Evolutionary conservation across 352 stramenopile species (phyloP).

Genomic region (Phytophthora nicotianae): DNA sequence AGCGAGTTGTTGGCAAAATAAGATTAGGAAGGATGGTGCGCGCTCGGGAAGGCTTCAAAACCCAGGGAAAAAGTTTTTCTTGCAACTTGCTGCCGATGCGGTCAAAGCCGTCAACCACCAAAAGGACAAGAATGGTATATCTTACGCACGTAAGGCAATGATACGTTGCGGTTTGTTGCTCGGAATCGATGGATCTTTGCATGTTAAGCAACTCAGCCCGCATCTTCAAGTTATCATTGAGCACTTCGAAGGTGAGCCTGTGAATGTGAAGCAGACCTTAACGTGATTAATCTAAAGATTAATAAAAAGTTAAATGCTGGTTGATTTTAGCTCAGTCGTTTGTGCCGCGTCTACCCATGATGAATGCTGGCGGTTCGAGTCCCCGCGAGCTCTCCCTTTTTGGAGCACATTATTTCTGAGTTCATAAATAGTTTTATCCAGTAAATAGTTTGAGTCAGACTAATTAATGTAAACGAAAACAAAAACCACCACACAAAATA

Average conservation of each 20-base stretch:
- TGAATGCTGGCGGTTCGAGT: no score
- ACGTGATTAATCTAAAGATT: no score
- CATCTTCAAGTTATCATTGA: background rate
- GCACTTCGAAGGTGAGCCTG: background rate
- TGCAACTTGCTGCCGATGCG: background rate
- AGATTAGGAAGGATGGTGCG: constrained; percentile 3
- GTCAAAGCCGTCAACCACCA: constrained; percentile 7
- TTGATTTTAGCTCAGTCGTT: no score
- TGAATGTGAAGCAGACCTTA: background rate
- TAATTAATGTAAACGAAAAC: no score
- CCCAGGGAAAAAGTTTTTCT: constrained; percentile 3
- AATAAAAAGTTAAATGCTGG: no score
- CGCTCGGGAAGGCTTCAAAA: constrained; percentile 11
- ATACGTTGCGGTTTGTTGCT: constrained; percentile 8
- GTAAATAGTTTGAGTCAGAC: no score
- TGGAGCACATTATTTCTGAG: no score
- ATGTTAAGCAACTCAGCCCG: background rate
- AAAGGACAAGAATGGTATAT: constrained; percentile 8
- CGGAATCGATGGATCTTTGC: background rate
- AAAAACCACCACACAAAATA: no score
- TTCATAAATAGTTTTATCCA: no score
- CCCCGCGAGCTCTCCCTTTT: no score
- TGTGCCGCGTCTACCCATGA: no score
- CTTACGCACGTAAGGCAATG: constrained; percentile 10
- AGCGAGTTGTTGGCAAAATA: constrained; percentile 7